Evolutionary conservation across 2,329 filamentous ascomycete genomes (phyloP), one percentile per base, ranked within the genome.

Genomic region (Trichophyton simii): DNA sequence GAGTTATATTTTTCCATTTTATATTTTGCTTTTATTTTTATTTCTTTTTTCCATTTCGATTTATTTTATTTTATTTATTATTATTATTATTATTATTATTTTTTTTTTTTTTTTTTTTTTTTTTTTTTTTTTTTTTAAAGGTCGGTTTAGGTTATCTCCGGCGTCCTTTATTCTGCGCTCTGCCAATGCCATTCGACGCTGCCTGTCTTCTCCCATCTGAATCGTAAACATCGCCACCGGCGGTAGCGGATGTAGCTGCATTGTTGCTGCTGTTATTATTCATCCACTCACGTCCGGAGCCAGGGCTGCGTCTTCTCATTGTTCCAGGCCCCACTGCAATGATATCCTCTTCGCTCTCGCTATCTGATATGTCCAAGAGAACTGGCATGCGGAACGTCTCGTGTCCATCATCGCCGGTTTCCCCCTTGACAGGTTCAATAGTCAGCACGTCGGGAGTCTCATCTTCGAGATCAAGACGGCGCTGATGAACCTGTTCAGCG

Each of bases 311-410:
- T 63, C 91, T 83, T 66, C 92, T 82, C 81, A 95, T 92, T 55
- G 94, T 95, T 9, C 92, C 92, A 0, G 83, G 81, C 0, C 84
- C 84, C 60, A 86, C 78, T 41, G 82, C 80, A 41, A 87, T 76
- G 58, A 86, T 81, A 70, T 99, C 95, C 68, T 99, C 94, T 70
- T 96, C 94, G 70, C 89, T 96, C 70, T 97, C 94, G 67, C 89
- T 96, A 68, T 95, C 91, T 57, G 91, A 90, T 54, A 97, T 83
- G 70, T 96, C 89, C 65, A 96, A 83, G n/a, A 96, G 76, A 2
- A 99, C 89, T 0, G 94, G 95, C 87, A 99, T 95, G 62, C 84
- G 82, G 72, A 96, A 97, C n/a, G 80, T 79, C 5, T 79, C 76
- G 54, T 80, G 75, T 55, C 79, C 81, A 42, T 80, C 79, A 1